Base-by-base conservation (phyloP, 2,329 filamentous ascomycete species). In the Cercospora zeina region DNA sequence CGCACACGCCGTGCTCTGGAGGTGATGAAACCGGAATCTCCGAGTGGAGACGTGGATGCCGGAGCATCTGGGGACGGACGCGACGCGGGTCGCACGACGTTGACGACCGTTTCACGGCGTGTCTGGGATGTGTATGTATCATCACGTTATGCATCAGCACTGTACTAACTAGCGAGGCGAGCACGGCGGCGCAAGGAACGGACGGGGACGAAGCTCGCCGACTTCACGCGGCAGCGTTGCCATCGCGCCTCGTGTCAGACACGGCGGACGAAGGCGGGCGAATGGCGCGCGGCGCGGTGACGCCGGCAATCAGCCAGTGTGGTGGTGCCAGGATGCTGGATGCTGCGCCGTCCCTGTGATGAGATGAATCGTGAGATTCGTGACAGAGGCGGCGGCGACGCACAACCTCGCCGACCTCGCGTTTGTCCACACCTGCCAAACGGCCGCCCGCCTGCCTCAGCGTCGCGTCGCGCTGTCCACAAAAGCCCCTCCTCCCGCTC, bases 341-440 rank as follows among this genome's bases (percentile, higher is more conserved):
- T n/a, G n/a, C n/a, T n/a, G n/a, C n/a, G n/a, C n/a, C n/a, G n/a
- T n/a, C n/a, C n/a, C n/a, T n/a, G n/a, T n/a, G n/a, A n/a, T n/a
- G n/a, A n/a, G n/a, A n/a, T n/a, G n/a, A n/a, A n/a, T n/a, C n/a
- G n/a, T n/a, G n/a, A n/a, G n/a, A n/a, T n/a, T n/a, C n/a, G n/a
- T n/a, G n/a, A n/a, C n/a, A 27, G 19, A 14, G 34, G 4, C n/a
- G 31, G 34, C 33, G 39, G 51, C 61, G 37, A 49, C 51, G 51
- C 54, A 58, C 24, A 33, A 54, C 55, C 47, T 62, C 61, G 61
- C 61, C 61, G 61, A 27, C 24, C 49, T 56, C 31, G 49, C 58
- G 47, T 61, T 61, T 61, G 58, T 50, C 19, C 37, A 47, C 54
- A 39, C 49, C 47, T 50, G 42, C 56, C 42, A 50, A 49, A 34